A percentile compares a stretch with the other conserved stretches of the same genome.
These are phyloP conservation scores for Rubus parviflorus DNA, from an alignment of 306 rosid genomes.

Conservation along the genomic window DNA sequence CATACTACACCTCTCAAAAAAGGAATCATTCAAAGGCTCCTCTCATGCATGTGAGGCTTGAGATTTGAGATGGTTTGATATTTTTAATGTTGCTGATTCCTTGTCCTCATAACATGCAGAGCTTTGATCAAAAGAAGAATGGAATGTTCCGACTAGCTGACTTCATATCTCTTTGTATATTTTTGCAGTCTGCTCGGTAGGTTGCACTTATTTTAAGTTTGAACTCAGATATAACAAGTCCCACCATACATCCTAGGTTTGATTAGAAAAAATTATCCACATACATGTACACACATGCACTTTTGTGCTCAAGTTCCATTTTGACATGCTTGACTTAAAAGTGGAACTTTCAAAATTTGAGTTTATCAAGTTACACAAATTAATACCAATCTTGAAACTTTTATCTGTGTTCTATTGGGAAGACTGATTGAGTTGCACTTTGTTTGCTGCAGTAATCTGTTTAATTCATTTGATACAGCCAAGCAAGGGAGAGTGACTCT, in stretches of 20 bases:
- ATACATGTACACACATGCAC: not conserved
- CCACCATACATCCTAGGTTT: not conserved
- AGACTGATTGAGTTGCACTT: constrained; percentile 14
- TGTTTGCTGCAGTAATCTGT: constrained; percentile 67
- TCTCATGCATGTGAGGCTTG: not conserved
- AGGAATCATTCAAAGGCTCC: not conserved
- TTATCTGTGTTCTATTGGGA: not conserved
- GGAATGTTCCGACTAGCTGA: constrained; percentile 73
- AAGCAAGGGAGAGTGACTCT: constrained; percentile 89
- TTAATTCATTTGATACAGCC: constrained; percentile 81
- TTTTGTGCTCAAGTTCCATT: not conserved
- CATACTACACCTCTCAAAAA: not conserved
- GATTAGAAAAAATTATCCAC: not conserved
- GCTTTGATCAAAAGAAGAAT: constrained; percentile 85
- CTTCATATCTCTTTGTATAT: constrained; percentile 83
- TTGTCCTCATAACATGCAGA: constrained; percentile 51
- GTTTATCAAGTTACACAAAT: not conserved
- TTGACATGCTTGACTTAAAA: not conserved
- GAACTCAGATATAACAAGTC: not conserved
- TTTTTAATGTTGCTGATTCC: constrained; percentile 5
- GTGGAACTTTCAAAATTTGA: not conserved
- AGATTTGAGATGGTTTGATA: constrained; percentile 14
- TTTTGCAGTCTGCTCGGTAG: constrained; percentile 82
- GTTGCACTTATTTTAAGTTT: constrained; percentile 15
- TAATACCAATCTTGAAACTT: not conserved